Evolutionary conservation across 2,329 filamentous ascomycete genomes (phyloP).

Genomic region (Didymella glomerata): DNA sequence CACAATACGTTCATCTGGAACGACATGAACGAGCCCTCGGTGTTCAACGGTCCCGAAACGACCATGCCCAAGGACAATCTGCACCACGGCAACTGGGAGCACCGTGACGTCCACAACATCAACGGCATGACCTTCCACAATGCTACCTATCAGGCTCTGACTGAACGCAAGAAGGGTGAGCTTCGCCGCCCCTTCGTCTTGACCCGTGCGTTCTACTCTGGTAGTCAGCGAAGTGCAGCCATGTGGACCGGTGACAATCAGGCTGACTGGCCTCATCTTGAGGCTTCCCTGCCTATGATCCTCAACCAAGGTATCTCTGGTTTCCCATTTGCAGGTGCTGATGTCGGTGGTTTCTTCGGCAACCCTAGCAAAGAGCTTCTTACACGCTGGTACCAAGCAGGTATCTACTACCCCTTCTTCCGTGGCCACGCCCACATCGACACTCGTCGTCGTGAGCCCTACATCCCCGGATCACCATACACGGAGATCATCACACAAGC

Average conservation of each 20-base stretch:
- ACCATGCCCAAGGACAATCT: slow-evolving; percentile 99
- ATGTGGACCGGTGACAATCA: slow-evolving; percentile 99
- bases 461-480: slow-evolving; percentile 84
- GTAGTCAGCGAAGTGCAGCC: slow-evolving; percentile 86
- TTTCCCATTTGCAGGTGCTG: slow-evolving; percentile 92
- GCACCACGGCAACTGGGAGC: slow-evolving; percentile 91
- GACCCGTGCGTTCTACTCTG: slow-evolving; percentile 90
- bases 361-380: slow-evolving; percentile 93
- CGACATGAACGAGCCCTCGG: slow-evolving; percentile 99
- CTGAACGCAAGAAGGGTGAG: slow-evolving; percentile 86
- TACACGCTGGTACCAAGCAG: slow-evolving; percentile 94
- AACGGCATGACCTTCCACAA: slow-evolving; percentile 97
- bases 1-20: slow-evolving; percentile 97
- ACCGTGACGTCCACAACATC: slow-evolving; percentile 94
- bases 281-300: slow-evolving; percentile 90
- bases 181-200: slow-evolving; percentile 87
- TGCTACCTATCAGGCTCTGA: slow-evolving; percentile 85
- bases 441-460: slow-evolving; percentile 91
- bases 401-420: slow-evolving; percentile 98
- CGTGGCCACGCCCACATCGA: slow-evolving; percentile 97
- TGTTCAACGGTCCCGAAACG: slow-evolving; percentile 97
- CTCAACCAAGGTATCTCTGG: slow-evolving; percentile 91
- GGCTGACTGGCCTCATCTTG: slow-evolving; percentile 89
- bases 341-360: slow-evolving; percentile 97
- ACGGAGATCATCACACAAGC: slow-evolving; percentile 86